These are phyloP conservation scores for Aquilaria sinensis DNA, from an alignment of 345 rosid genomes.

Conservation along the genomic window DNA sequence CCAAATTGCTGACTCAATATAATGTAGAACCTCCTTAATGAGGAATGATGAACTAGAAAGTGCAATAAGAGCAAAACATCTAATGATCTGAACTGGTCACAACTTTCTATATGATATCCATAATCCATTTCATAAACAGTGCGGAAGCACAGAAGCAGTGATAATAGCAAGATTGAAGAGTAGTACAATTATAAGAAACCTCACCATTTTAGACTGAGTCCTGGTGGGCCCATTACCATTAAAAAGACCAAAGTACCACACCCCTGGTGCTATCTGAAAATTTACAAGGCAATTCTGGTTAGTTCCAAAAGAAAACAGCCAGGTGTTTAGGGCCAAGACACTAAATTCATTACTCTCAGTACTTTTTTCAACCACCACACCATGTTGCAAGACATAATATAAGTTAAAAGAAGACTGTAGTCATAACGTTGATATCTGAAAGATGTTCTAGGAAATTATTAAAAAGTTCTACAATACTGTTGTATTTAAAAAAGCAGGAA, in stretches of 20 bases:
- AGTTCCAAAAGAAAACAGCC: too few relatives aligned
- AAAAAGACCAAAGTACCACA: constrained; percentile 86
- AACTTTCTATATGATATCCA: neutral
- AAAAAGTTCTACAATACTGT: too few relatives aligned
- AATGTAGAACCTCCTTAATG: neutral
- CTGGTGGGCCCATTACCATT: constrained; percentile 83
- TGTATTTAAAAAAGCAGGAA: too few relatives aligned
- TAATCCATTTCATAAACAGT: neutral
- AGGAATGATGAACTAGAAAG: neutral
- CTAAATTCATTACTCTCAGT: too few relatives aligned
- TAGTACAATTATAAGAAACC: neutral
- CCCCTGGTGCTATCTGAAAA: constrained; percentile 75
- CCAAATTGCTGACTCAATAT: too few relatives aligned
- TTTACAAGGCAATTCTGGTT: too few relatives aligned
- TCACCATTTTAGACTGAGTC: constrained; percentile 92
- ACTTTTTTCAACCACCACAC: too few relatives aligned
- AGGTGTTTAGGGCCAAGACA: too few relatives aligned
- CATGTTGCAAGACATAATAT: too few relatives aligned
- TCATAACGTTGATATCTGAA: too few relatives aligned
- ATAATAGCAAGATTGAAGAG: constrained; percentile 6
- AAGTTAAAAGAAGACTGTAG: too few relatives aligned
- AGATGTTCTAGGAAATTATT: too few relatives aligned
- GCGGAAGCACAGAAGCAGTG: neutral
- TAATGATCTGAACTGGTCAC: neutral
- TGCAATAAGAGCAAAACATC: neutral